Percentiles rank a stretch among this genome's conserved stretches.
Conservation (phyloP, 139 green algal genomes). For the Micractinium sp. region DNA sequence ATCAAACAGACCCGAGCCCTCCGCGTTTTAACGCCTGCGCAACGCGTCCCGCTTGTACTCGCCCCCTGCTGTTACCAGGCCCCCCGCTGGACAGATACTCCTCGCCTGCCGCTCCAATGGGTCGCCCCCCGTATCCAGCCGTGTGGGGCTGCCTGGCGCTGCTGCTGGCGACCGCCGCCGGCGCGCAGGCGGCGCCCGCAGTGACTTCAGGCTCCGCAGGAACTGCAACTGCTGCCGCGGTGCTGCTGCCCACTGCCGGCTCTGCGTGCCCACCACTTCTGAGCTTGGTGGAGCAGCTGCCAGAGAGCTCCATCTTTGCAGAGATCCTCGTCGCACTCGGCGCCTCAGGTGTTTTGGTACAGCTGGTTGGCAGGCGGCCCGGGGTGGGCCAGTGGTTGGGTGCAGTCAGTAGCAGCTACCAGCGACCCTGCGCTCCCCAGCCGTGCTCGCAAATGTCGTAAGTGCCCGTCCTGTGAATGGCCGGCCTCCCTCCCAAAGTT, state of each 20-base stretch:
- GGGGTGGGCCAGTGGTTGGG: neutral
- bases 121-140: neutral
- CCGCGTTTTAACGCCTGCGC: no score
- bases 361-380: no score
- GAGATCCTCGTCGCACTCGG: neutral
- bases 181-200: neutral
- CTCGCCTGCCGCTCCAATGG: neutral
- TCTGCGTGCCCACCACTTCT: neutral
- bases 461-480: no score
- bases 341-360: neutral
- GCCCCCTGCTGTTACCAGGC: no score
- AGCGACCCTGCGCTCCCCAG: no score
- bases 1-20: no score
- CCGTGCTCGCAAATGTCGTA: no score
- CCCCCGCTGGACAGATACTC: no score
- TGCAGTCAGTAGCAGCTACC: no score
- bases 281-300: neutral
- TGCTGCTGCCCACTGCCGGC: neutral
- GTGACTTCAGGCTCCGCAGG: neutral
- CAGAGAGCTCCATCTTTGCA: neutral
- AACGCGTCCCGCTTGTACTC: no score
- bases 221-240: neutral
- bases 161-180: neutral
- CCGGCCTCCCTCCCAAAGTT: no score
- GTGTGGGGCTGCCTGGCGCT: neutral